These are phyloP conservation scores for Saccharomycopsis vini DNA, from an alignment of 805 yeast species.

Conservation along the genomic window DNA sequence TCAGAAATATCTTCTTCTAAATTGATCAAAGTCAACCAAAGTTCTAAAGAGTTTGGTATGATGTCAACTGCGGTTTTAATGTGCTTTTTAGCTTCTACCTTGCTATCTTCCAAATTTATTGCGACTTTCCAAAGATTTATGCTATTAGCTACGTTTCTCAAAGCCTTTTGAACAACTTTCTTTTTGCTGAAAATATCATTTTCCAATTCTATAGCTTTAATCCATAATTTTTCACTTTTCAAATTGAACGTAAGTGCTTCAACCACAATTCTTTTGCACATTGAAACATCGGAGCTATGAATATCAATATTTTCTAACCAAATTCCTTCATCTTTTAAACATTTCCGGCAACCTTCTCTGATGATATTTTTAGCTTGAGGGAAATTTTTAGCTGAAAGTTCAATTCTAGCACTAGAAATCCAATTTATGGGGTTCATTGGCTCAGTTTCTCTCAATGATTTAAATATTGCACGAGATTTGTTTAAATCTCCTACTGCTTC, in stretches of 20 bases:
- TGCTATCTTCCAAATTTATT: constrained; percentile 49
- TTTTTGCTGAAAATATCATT: constrained; percentile 42
- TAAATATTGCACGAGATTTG: constrained; percentile 49
- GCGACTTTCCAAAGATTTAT: constrained; percentile 61
- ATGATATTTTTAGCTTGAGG: constrained; percentile 52
- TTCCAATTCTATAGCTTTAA: constrained; percentile 60
- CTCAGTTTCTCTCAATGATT: constrained; percentile 61
- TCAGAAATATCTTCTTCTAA: constrained; percentile 30
- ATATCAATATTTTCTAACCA: constrained; percentile 79
- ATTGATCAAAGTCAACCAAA: constrained; percentile 56
- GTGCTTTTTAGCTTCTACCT: constrained; percentile 41
- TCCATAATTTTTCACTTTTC: constrained; percentile 60
- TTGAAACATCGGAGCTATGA: constrained; percentile 35
- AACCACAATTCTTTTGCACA: constrained; percentile 50
- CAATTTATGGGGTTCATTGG: constrained; percentile 71
- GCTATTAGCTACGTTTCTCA: constrained; percentile 53
- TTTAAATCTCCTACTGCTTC: constrained; percentile 43
- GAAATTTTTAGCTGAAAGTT: constrained; percentile 51
- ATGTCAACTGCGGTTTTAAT: constrained; percentile 59
- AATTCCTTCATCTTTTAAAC: constrained; percentile 59
- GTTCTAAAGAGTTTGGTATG: constrained; percentile 51
- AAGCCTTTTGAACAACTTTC: constrained; percentile 58
- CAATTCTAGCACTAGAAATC: constrained; percentile 80
- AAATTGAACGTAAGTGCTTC: constrained; percentile 55
- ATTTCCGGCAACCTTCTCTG: constrained; percentile 62